phyloP scores from a whole-genome alignment of 257 asterid genomes.

The Nicotiana tomentosiformis region DNA sequence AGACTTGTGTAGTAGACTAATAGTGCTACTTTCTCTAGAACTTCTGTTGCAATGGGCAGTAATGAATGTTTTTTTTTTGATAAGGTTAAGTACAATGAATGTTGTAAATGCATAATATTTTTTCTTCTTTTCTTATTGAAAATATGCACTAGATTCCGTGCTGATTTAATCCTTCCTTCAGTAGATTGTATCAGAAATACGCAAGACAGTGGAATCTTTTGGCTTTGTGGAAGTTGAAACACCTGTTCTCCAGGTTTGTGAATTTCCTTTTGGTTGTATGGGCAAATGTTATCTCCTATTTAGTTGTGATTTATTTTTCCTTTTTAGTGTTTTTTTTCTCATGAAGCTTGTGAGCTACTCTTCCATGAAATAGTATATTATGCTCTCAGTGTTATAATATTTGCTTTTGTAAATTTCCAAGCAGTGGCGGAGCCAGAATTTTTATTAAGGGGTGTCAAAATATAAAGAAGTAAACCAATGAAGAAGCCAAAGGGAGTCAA shows the following conservation, averaged over 20 bases:
- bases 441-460: too few species aligned
- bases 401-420: not conserved
- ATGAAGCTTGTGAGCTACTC: not conserved
- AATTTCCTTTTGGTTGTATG: conserved; percentile 13
- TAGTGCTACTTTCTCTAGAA: not conserved
- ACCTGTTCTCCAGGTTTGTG: conserved; percentile 93
- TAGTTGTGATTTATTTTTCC: not conserved
- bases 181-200: conserved; percentile 94
- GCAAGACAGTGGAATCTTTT: conserved; percentile 83
- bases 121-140: not conserved
- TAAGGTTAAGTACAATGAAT: not conserved
- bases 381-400: not conserved
- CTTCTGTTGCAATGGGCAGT: not conserved
- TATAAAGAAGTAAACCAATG: too few species aligned
- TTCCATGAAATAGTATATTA: not conserved
- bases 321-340: not conserved
- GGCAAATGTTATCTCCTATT: not conserved
- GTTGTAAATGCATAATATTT: not conserved
- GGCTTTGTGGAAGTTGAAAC: conserved; percentile 96
- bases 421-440: too few species aligned
- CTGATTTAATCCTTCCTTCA: conserved; percentile 33
- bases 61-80: not conserved
- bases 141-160: conserved; percentile 1
- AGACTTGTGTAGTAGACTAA: not conserved
- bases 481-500: too few species aligned